phyloP scores from a whole-genome alignment of 257 asterid species.

The Jacaranda mimosifolia region DNA sequence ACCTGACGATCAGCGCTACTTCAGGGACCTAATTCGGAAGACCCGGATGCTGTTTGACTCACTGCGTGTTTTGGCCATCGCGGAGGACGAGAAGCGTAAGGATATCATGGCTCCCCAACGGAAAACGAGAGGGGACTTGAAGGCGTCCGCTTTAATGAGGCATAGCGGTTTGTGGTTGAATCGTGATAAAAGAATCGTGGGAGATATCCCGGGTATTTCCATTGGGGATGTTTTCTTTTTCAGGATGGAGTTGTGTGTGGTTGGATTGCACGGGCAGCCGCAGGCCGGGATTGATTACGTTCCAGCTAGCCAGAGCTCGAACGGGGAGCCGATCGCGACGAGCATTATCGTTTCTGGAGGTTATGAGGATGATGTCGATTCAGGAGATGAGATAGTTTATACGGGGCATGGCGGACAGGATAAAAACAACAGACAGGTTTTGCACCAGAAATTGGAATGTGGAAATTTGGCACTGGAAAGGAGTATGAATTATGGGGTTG shows the following conservation, averaged over 20 bases:
- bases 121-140: constrained; percentile 66
- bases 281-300: constrained; percentile 93
- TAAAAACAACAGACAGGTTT: constrained; percentile 58
- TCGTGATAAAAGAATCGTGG: constrained; percentile 80
- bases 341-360: constrained; percentile 90
- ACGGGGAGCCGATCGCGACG: constrained; percentile 91
- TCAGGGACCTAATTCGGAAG: constrained; percentile 57
- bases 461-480: constrained; percentile 85
- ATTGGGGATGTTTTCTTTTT: constrained; percentile 78
- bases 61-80: constrained; percentile 54
- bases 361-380: constrained; percentile 87
- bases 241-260: constrained; percentile 78
- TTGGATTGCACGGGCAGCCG: constrained; percentile 85
- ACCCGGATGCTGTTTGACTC: constrained; percentile 78
- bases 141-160: constrained; percentile 68
- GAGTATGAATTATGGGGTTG: constrained; percentile 82
- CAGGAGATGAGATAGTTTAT: constrained; percentile 75
- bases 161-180: constrained; percentile 70
- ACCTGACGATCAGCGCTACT: constrained; percentile 55
- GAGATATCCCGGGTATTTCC: constrained; percentile 71
- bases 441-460: constrained; percentile 79
- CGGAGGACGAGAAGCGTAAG: constrained; percentile 52
- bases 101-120: constrained; percentile 35
- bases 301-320: constrained; percentile 71
- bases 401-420: constrained; percentile 96